Percentiles rank a stretch among this genome's conserved stretches.
These are phyloP conservation scores for Dittrichia graveolens DNA, from an alignment of 129 eudicot species.

Conservation along the genomic window DNA sequence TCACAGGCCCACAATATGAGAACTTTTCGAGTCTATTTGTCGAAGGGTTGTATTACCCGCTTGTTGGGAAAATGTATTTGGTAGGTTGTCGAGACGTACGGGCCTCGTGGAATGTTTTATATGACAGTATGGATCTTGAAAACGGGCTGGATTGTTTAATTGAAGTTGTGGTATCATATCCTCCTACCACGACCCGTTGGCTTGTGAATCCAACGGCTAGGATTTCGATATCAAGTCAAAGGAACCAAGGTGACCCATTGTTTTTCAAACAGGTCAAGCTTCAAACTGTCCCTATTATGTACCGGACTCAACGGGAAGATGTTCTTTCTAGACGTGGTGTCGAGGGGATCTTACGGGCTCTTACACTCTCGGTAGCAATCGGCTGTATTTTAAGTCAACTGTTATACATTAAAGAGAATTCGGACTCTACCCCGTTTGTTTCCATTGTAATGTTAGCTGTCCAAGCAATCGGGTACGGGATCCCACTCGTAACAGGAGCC, in stretches of 20 bases:
- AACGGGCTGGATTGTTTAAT: slow-evolving; percentile 81
- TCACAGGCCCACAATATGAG: slow-evolving; percentile 38
- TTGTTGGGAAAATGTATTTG: slow-evolving; percentile 75
- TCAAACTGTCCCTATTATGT: slow-evolving; percentile 73
- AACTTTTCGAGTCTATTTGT: slow-evolving; percentile 65
- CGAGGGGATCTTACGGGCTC: slow-evolving; percentile 72
- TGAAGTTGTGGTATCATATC: slow-evolving; percentile 76
- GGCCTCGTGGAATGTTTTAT: slow-evolving; percentile 67
- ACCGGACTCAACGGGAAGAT: slow-evolving; percentile 84
- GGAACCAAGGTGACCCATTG: slow-evolving; percentile 77
- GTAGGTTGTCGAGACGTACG: slow-evolving; percentile 90
- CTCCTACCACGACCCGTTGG: slow-evolving; percentile 86
- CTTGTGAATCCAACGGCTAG: slow-evolving; percentile 78
- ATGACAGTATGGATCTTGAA: slow-evolving; percentile 77
- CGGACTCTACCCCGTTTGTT: slow-evolving; percentile 61
- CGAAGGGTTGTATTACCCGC: slow-evolving; percentile 81
- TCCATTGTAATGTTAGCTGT: slow-evolving; percentile 84
- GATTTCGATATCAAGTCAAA: slow-evolving; percentile 65
- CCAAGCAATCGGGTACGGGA: slow-evolving; percentile 77
- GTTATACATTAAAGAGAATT: slow-evolving; percentile 52
- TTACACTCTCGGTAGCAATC: slow-evolving; percentile 71
- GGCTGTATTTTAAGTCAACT: slow-evolving; percentile 62
- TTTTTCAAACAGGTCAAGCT: slow-evolving; percentile 62
- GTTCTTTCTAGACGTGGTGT: slow-evolving; percentile 77
- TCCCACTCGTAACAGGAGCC: slow-evolving; percentile 75